phyloP scores from a whole-genome alignment of 164 flowering plant species.

The Houttuynia cordata region DNA sequence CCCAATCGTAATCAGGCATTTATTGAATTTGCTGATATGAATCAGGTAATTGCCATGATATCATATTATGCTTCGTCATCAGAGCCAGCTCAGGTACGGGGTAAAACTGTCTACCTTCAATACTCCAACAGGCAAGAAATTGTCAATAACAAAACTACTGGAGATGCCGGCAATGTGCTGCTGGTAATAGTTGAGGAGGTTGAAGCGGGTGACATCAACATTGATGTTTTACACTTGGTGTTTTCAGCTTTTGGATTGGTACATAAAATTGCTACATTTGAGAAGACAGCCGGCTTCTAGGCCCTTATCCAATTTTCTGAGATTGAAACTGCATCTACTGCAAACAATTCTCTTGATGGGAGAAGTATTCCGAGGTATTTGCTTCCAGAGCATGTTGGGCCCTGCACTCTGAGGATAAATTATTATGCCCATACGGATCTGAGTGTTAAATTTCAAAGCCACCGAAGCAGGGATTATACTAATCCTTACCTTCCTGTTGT shows the following conservation, averaged over 20 bases:
- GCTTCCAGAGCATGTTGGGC: conserved; percentile 67
- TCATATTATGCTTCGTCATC: conserved; percentile 93
- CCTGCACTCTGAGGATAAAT: conserved; percentile 63
- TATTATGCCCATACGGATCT: conserved; percentile 92
- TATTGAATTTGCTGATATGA: too few relatives aligned
- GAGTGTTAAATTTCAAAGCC: too few relatives aligned
- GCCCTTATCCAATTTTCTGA: too few relatives aligned
- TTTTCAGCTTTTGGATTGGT: conserved; percentile 98
- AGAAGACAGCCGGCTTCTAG: too few relatives aligned
- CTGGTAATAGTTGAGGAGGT: conserved; percentile 85
- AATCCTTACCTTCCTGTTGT: too few relatives aligned
- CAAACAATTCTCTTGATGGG: too few relatives aligned
- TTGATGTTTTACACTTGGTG: conserved; percentile 92
- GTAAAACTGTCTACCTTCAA: conserved; percentile 88
- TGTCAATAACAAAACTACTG: conserved; percentile 83
- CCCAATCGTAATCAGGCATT: too few relatives aligned
- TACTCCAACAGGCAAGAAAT: conserved; percentile 97
- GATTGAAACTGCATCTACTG: too few relatives aligned
- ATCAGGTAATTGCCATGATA: too few relatives aligned
- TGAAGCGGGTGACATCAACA: conserved; percentile 88
- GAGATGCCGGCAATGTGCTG: conserved; percentile 90
- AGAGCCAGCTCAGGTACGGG: conserved; percentile 96
- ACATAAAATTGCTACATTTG: conserved; percentile 94
- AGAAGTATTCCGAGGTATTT: conserved; percentile 87
- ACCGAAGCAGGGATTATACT: too few relatives aligned